Conservation (phyloP, 116 monocot genomes). For the Cymodocea nodosa region DNA sequence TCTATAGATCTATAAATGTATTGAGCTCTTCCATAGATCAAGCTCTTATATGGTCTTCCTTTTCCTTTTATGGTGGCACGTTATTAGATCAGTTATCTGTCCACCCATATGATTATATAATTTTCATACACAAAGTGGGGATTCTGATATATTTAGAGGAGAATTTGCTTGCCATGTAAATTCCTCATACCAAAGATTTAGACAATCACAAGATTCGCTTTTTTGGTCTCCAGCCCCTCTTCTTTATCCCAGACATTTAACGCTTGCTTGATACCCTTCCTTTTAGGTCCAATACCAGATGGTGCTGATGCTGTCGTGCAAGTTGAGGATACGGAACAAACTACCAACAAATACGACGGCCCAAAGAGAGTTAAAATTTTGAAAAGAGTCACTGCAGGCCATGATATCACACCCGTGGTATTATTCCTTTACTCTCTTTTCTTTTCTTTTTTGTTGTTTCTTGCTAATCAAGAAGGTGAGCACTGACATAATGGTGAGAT, state of each 20-base stretch:
- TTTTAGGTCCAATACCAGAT: conserved; percentile 81
- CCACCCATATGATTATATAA: no score
- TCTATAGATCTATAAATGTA: no score
- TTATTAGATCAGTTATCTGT: no score
- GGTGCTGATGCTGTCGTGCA: conserved; percentile 96
- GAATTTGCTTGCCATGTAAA: no score
- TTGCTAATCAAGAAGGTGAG: no score
- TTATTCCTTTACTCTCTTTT: neutral
- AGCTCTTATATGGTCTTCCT: no score
- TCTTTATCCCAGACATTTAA: neutral
- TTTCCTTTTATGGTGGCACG: no score
- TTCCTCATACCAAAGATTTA: neutral
- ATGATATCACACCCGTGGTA: conserved; percentile 89
- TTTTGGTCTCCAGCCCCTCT: neutral
- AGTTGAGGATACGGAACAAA: conserved; percentile 74
- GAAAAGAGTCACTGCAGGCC: conserved; percentile 33
- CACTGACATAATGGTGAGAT: no score
- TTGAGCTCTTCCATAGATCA: no score
- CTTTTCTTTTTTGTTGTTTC: neutral
- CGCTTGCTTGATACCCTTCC: neutral
- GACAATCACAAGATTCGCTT: neutral
- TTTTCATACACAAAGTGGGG: no score
- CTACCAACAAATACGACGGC: conserved; percentile 20
- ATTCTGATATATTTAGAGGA: no score
- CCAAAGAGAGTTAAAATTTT: conserved; percentile 49